Evolutionary conservation across 2,329 filamentous ascomycete species (phyloP), one percentile per base, ranked within the genome.

Genomic region (Neonectria coccinea): DNA sequence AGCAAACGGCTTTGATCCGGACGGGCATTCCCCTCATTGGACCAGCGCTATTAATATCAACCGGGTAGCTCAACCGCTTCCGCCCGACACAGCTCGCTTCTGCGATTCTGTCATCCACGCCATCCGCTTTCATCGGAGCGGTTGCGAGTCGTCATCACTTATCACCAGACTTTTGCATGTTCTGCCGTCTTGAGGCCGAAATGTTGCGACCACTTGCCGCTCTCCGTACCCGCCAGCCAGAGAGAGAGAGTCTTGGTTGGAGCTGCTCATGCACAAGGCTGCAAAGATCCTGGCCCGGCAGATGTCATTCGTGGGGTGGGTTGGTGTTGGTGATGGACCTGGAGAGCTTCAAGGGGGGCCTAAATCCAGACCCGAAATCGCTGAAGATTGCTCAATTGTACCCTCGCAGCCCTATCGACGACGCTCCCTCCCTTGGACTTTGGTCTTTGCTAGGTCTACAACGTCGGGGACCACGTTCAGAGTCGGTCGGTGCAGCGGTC

Each of bases 241-340:
- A 39, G 36, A n/a, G 36, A 42, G 20, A 48, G 61, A 29, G 29
- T 53, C 61, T 50, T 53, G 48, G 54, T 48, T 58, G 58, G 59
- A 66, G 64, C 59, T 62, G 61, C 64, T 67, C 66, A 67, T 73
- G 69, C 66, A 72, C 70, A 64, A 73, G 67, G 70, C 71, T 73
- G 70, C 67, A 67, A 55, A 64, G 57, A 73, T 68, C 72, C 73
- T 75, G 65, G 67, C 62, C 53, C 67, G 70, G 71, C 65, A 74
- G 59, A 67, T 73, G 68, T 57, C 66, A 68, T 64, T 66, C 69
- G 71, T 70, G 70, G 70, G 68, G 62, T 73, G 71, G 70, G 67
- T 67, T 73, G 68, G 67, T 65, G 67, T 64, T 66, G 60, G 55
- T 51, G 55, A 65, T 64, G 59, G 56, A 66, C 41, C 63, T 66